Conservation (phyloP, 192 early-diverging fungal species). For the Cladochytrium replicatum region DNA sequence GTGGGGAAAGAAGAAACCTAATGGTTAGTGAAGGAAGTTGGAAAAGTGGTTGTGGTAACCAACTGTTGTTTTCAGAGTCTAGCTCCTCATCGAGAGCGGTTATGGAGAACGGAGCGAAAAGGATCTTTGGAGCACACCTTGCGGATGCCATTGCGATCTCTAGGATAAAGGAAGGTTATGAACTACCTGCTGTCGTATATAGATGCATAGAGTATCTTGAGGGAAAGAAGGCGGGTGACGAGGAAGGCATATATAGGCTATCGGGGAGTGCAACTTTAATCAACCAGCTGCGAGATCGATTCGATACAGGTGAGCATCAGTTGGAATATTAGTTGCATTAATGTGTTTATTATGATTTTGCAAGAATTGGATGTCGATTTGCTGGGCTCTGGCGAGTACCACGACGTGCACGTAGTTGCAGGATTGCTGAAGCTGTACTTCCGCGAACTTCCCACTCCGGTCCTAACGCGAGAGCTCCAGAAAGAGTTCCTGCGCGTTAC, state of each 20-base stretch:
- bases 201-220: slow-evolving; percentile 95
- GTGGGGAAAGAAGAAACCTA: slow-evolving; percentile 24
- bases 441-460: slow-evolving; percentile 76
- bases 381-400: slow-evolving; percentile 46
- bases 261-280: slow-evolving; percentile 69
- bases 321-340: not conserved
- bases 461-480: slow-evolving; percentile 82
- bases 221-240: slow-evolving; percentile 72
- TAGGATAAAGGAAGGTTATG: slow-evolving; percentile 61
- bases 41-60: no score
- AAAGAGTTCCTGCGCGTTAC: slow-evolving; percentile 74
- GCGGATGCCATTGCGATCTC: slow-evolving; percentile 67
- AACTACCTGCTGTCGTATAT: slow-evolving; percentile 84
- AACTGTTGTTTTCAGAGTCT: no score
- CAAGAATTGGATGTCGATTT: slow-evolving; percentile 53
- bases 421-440: slow-evolving; percentile 87
- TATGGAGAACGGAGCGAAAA: slow-evolving; percentile 8
- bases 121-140: slow-evolving; percentile 80
- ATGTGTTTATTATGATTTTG: not conserved
- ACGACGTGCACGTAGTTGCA: slow-evolving; percentile 91
- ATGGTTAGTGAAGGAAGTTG: no score
- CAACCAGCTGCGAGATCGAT: slow-evolving; percentile 64
- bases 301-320: slow-evolving; percentile 51
- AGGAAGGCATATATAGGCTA: slow-evolving; percentile 93
- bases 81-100: no score